Conservation (phyloP, 1,284 basidiomycete genomes). For the Stygiomarasmius scandens region DNA sequence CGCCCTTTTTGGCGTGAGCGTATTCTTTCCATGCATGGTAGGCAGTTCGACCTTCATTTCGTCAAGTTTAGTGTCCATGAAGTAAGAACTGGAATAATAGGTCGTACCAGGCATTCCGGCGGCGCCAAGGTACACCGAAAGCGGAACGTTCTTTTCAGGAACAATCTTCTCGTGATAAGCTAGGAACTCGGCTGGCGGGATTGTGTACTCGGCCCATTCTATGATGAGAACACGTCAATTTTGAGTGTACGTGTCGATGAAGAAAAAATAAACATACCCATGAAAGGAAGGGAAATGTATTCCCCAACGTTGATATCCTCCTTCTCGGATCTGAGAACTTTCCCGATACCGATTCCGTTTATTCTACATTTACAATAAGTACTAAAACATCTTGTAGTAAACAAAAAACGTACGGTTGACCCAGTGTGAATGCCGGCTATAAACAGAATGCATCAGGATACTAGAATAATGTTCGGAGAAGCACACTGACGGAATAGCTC, state of each 20-base stretch:
- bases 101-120: constrained; percentile 39
- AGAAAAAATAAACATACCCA: constrained; percentile 21
- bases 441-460: not conserved
- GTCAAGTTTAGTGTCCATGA: not conserved
- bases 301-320: constrained; percentile 28
- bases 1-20: constrained; percentile 43
- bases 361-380: constrained; percentile 25
- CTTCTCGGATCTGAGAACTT: constrained; percentile 31
- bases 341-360: constrained; percentile 36
- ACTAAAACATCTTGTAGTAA: not conserved
- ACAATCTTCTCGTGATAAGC: constrained; percentile 18
- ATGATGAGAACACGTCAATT: too few relatives aligned
- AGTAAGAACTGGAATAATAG: not conserved
- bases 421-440: constrained; percentile 34
- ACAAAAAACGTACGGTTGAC: constrained; percentile 41
- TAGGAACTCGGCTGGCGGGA: constrained; percentile 18
- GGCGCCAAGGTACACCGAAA: constrained; percentile 35
- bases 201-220: constrained; percentile 28
- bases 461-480: not conserved
- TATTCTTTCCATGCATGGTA: constrained; percentile 39
- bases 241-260: not conserved
- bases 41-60: constrained; percentile 38
- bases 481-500: constrained; percentile 28
- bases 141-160: constrained; percentile 32
- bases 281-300: constrained; percentile 27